Percentiles rank a stretch among this genome's conserved stretches.
Conservation (phyloP, 2,329 filamentous ascomycete genomes). For the Berkeleyomyces rouxiae region DNA sequence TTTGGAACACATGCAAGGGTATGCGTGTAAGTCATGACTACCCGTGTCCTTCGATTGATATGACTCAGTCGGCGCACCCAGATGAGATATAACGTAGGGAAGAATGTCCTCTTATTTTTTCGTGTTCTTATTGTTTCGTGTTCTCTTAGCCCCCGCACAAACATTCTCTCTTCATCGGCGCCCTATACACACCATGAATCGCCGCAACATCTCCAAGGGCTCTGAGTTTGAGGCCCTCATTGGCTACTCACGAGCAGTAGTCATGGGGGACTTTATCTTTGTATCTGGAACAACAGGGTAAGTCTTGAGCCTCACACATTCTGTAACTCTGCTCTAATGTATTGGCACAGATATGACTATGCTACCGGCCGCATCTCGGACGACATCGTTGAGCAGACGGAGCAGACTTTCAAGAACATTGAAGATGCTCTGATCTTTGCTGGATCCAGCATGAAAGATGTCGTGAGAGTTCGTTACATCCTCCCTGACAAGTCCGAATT, state of each 20-base stretch:
- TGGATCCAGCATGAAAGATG: slow-evolving; percentile 26
- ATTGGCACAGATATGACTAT: slow-evolving; percentile 32
- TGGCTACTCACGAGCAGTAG: slow-evolving; percentile 37
- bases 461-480: slow-evolving; percentile 37
- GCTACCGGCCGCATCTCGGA: slow-evolving; percentile 28
- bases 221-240: slow-evolving; percentile 36
- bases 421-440: slow-evolving; percentile 28
- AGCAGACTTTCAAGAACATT: slow-evolving; percentile 34
- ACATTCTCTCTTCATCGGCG: neutral
- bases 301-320: neutral
- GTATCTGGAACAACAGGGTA: slow-evolving; percentile 40
- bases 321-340: neutral
- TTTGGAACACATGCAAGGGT: neutral
- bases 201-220: slow-evolving; percentile 26
- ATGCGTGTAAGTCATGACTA: neutral
- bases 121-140: neutral
- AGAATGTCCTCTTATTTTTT: neutral
- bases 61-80: too few relatives aligned
- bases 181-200: neutral
- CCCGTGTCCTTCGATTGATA: neutral
- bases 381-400: slow-evolving; percentile 30
- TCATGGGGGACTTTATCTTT: slow-evolving; percentile 33
- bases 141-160: neutral
- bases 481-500: slow-evolving; percentile 32
- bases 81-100: too few relatives aligned